Percentiles rank a stretch among this genome's conserved stretches.
Evolutionary conservation across 306 rosid species (phyloP).

Genomic region (Dalbergia cultrata): DNA sequence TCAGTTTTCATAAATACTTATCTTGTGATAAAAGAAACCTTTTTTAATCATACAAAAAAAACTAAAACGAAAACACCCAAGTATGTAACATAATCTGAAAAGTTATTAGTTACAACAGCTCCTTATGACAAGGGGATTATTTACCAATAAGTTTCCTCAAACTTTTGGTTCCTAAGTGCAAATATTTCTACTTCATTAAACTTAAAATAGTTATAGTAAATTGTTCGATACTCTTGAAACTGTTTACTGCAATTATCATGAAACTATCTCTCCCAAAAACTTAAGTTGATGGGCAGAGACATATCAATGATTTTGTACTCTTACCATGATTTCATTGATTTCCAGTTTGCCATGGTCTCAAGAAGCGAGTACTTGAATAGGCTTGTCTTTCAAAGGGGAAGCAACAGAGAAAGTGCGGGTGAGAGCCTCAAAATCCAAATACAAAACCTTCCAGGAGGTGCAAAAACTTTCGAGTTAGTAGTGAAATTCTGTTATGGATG

Average conservation of each 20-base stretch:
- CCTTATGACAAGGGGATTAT: too few species aligned
- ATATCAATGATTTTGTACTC: too few species aligned
- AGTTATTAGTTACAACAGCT: too few species aligned
- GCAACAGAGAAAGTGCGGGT: conserved; percentile 36
- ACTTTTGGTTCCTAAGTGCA: background rate
- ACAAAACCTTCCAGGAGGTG: conserved; percentile 80
- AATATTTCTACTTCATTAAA: background rate
- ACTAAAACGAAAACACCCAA: too few species aligned
- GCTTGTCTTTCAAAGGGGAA: conserved; percentile 64
- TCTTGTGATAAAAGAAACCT: too few species aligned
- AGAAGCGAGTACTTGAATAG: conserved; percentile 80
- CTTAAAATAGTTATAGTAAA: background rate
- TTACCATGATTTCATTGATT: conserved; percentile 22
- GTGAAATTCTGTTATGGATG: conserved; percentile 87
- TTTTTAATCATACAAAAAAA: too few species aligned
- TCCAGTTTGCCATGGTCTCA: conserved; percentile 79
- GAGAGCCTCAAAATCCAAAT: conserved; percentile 53
- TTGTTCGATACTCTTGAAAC: background rate
- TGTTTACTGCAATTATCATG: background rate
- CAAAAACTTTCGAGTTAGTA: conserved; percentile 61
- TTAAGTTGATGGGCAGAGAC: background rate
- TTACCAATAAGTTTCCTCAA: too few species aligned
- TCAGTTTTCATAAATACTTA: too few species aligned
- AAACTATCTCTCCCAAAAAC: too few species aligned
- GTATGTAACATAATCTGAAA: too few species aligned